Evolutionary conservation across 352 stramenopile genomes (phyloP).

Genomic region (Globisporangium cederbergense): DNA sequence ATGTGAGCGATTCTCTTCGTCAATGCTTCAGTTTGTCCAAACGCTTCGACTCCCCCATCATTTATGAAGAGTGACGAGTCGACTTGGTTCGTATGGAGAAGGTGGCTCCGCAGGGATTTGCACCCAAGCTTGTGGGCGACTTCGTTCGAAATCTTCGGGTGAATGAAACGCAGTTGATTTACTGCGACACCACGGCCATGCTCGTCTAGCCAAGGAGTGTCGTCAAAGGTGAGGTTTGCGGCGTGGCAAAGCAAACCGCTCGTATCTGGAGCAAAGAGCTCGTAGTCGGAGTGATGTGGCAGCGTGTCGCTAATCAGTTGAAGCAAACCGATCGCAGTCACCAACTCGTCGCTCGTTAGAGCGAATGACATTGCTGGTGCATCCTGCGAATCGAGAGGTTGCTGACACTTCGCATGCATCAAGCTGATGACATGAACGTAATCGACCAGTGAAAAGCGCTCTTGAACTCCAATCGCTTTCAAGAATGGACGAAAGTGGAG

Average conservation of each 20-base stretch:
- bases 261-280: slow-evolving; percentile 52
- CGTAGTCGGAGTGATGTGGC: slow-evolving; percentile 47
- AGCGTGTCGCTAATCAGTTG: slow-evolving; percentile 66
- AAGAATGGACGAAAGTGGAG: slow-evolving; percentile 64
- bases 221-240: slow-evolving; percentile 56
- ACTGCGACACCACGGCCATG: slow-evolving; percentile 30
- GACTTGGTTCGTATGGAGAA: slow-evolving; percentile 42
- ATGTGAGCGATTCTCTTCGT: slow-evolving; percentile 82
- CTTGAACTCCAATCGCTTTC: slow-evolving; percentile 55
- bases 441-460: slow-evolving; percentile 49
- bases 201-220: slow-evolving; percentile 67
- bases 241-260: slow-evolving; percentile 37
- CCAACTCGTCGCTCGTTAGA: slow-evolving; percentile 42
- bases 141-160: slow-evolving; percentile 77
- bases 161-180: slow-evolving; percentile 42
- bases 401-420: slow-evolving; percentile 45
- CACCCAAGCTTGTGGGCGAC: slow-evolving; percentile 63
- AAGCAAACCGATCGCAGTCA: slow-evolving; percentile 54
- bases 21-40: slow-evolving; percentile 75
- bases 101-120: slow-evolving; percentile 50
- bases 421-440: slow-evolving; percentile 54
- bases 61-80: slow-evolving; percentile 40
- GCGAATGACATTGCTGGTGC: slow-evolving; percentile 10
- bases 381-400: slow-evolving; percentile 14
- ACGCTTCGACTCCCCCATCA: slow-evolving; percentile 55